These are phyloP conservation scores for Candida sp. DNA, from an alignment of 1,139 yeast genomes.

Conservation along the genomic window DNA sequence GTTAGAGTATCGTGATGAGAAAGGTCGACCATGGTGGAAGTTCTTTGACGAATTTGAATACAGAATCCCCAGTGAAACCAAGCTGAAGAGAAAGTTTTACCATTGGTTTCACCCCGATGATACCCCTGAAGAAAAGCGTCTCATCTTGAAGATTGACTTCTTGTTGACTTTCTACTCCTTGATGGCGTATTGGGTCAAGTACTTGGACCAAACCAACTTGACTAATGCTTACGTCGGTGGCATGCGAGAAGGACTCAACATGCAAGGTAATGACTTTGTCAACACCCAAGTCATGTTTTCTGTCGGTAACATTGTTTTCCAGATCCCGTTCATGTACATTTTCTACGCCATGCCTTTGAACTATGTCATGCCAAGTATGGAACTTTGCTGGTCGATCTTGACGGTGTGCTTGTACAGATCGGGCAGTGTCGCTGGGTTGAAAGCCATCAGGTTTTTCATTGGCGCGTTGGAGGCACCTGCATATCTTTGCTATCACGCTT, in stretches of 20 bases:
- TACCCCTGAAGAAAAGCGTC: conserved; percentile 56
- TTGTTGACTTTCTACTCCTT: conserved; percentile 62
- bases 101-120: conserved; percentile 67
- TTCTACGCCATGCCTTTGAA: conserved; percentile 54
- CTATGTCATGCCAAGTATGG: conserved; percentile 60
- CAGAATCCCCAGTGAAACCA: conserved; percentile 40
- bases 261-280: conserved; percentile 69
- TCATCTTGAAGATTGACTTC: conserved; percentile 66
- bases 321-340: conserved; percentile 52
- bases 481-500: conserved; percentile 62
- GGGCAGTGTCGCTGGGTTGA: conserved; percentile 48
- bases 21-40: conserved; percentile 64
- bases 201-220: conserved; percentile 62
- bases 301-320: conserved; percentile 63
- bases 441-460: conserved; percentile 61
- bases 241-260: conserved; percentile 58
- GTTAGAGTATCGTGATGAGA: conserved; percentile 63
- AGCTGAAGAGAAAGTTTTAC: conserved; percentile 55
- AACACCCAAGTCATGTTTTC: conserved; percentile 61
- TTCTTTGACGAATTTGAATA: conserved; percentile 68
- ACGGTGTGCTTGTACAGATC: conserved; percentile 60
- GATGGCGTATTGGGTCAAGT: conserved; percentile 73
- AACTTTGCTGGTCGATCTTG: conserved; percentile 68
- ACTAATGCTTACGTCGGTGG: conserved; percentile 74
- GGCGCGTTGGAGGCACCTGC: conserved; percentile 69